Base-by-base conservation (phyloP, 2,329 filamentous ascomycete genomes). In the Aspergillus udagawae region DNA sequence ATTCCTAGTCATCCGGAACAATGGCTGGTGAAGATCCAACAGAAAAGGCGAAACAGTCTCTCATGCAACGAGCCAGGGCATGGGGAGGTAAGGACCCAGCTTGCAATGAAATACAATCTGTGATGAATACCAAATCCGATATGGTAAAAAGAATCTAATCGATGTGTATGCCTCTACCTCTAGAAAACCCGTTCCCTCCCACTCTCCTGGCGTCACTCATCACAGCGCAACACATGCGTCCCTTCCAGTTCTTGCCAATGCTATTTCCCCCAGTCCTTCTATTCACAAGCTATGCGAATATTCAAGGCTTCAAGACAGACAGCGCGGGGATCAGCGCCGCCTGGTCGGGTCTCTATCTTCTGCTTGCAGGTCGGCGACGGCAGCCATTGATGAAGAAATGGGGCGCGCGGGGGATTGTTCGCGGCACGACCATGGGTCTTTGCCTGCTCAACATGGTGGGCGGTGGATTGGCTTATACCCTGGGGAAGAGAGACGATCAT, bases 151-250 rank as follows among this genome's bases (percentile, higher is more conserved):
- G 23, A 47, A 17, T 25, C 44, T 58, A 21, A 53, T 54, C 42
- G 10, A 44, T 29, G 25, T 45, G 38, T 35, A 42, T 49, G 63
- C 50, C 27, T 56, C 56, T 60, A 49, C 59, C 51, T 49, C 3
- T 66, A 88, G 86, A 86, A 73, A 85, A 82, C 58, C 80, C 86
- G 8, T 80, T 89, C 32, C 84, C 86, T 1, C 83, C 87, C 25
- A 86, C 83, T 10, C 72, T 87, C 12, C 81, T 88, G 47, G 86
- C 87, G 56, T 86, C 86, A 8, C 77, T 89, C 47, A 82, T 89
- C 63, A 82, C 85, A 44, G 84, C 86, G 10, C 84, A 88, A 65
- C 83, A 88, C 75, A 77, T 82, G 47, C 83, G 84, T n/a, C 86
- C 87, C 7, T 85, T 87, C 71, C 85, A 86, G 68, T 68, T 79